phyloP scores from a whole-genome alignment of 2,329 filamentous ascomycete species.

The Stenocarpella maydis region DNA sequence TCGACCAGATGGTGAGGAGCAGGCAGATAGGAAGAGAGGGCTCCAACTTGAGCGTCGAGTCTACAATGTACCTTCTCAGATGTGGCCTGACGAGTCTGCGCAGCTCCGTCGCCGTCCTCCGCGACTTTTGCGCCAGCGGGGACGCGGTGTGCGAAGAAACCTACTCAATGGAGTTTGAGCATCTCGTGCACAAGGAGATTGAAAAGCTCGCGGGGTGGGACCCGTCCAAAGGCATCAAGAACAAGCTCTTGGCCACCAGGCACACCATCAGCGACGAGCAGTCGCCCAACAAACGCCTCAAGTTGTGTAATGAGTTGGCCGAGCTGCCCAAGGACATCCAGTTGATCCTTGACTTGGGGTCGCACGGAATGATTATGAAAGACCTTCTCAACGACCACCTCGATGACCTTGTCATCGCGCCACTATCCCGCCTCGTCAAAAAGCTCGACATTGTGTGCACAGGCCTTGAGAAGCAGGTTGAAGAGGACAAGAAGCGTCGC shows the following conservation, averaged over 20 bases:
- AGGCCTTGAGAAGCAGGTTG: not conserved
- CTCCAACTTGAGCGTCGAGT: not conserved
- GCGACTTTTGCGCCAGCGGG: not conserved
- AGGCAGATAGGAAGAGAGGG: not conserved
- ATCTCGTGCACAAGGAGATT: not conserved
- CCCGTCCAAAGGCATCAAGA: not conserved
- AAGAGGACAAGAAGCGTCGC: not conserved
- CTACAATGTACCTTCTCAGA: not conserved
- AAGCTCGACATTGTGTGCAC: slow-evolving; percentile 6
- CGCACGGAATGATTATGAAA: slow-evolving; percentile 4
- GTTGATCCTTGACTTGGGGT: not conserved
- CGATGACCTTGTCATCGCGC: not conserved
- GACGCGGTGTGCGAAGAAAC: not conserved
- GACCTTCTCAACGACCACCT: not conserved
- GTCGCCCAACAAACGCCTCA: not conserved
- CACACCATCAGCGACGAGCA: not conserved
- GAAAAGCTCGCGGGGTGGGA: not conserved
- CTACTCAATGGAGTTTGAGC: slow-evolving; percentile 17
- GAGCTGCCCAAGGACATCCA: not conserved
- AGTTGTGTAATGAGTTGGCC: not conserved
- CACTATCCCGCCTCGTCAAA: not conserved
- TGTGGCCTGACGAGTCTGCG: not conserved
- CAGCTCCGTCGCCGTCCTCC: not conserved
- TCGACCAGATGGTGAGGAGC: slow-evolving; percentile 8
- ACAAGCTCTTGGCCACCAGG: not conserved